Base-by-base conservation (phyloP, 2,329 filamentous ascomycete species). In the Macrophomina pseudophaseolina region DNA sequence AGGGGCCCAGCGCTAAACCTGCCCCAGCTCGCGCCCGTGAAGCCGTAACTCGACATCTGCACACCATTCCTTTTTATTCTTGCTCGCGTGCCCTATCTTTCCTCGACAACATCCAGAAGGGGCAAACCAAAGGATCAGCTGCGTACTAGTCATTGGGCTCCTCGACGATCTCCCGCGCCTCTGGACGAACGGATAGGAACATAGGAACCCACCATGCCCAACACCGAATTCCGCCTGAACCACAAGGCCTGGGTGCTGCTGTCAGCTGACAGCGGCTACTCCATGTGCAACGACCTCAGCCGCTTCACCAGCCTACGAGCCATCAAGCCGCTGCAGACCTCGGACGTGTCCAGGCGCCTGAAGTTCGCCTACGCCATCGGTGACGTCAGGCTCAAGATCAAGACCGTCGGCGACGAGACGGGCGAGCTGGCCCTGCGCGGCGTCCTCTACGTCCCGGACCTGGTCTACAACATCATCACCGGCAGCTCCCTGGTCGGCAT, bases 271-370 rank as follows among this genome's bases (percentile, higher is more conserved):
- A 49, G 42, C 42, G 58, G 58, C 44, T 62, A 62, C 58, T 49
- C 58, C 42, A 62, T 62, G 58, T 62, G 58, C 58, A 62, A 62
- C 58, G 58, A 62, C 58, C 58, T 62, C 30, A 49, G 58, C 58
- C 58, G 42, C 32, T 62, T 62, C 44, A 62, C 58, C 58, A 49
- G n/a, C 18, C 32, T 62, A 30, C 16, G 44, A 16, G 38, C 58
- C 58, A 62, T 62, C 58, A 62, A 49, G 58, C 58, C 58, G 44
- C 44, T 62, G 58, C 58, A 62, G 44, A 62, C 58, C 14, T 62
- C 58, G 9, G 58, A 62, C 32, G 58, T 62, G 8, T 49, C 42
- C 14, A 44, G 58, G 30, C 58, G 58, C 30, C 44, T 62, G 30
- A 62, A 62, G 32, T 62, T 49, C 44, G 58, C 58, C 32, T 62